These are phyloP conservation scores for Cryphonectria parasitica DNA, from an alignment of 2,329 filamentous ascomycete species.

Conservation along the genomic window DNA sequence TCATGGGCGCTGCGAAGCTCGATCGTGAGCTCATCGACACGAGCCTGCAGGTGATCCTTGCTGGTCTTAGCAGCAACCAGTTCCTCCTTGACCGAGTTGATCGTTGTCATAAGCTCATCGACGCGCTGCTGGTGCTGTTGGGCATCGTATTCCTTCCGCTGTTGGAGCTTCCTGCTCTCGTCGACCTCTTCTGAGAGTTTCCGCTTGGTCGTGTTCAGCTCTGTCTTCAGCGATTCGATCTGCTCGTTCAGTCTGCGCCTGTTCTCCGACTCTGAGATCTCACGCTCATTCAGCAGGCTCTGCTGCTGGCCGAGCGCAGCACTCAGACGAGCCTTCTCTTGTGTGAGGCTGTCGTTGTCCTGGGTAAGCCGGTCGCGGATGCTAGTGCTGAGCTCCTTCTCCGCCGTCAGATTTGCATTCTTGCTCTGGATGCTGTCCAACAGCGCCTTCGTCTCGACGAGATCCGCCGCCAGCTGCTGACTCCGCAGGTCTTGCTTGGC, in stretches of 20 bases:
- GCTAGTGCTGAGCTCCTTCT: constrained; percentile 92
- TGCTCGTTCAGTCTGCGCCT: constrained; percentile 78
- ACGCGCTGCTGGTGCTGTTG: constrained; percentile 89
- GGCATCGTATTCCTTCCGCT: constrained; percentile 88
- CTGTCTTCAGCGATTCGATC: constrained; percentile 77
- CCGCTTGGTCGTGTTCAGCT: constrained; percentile 77
- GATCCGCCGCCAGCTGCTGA: constrained; percentile 90
- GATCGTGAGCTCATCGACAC: constrained; percentile 86
- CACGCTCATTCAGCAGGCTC: constrained; percentile 88
- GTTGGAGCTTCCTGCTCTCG: constrained; percentile 78
- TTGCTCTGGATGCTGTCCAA: constrained; percentile 89
- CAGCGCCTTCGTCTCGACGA: constrained; percentile 81
- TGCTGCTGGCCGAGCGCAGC: constrained; percentile 83
- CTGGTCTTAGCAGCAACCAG: constrained; percentile 84
- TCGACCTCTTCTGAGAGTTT: constrained; percentile 84
- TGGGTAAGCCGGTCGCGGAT: constrained; percentile 87
- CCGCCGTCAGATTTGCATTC: constrained; percentile 88
- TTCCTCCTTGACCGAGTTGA: constrained; percentile 83
- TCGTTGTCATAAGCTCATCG: constrained; percentile 82
- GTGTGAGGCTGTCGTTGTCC: constrained; percentile 82
- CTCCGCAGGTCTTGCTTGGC: constrained; percentile 89
- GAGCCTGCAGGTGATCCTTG: constrained; percentile 83
- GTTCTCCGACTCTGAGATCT: constrained; percentile 79
- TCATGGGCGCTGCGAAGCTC: constrained; percentile 91
- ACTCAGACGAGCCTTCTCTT: constrained; percentile 85